Conservation (phyloP, 805 yeast species). For the Kregervanrija pseudodelftensis region DNA sequence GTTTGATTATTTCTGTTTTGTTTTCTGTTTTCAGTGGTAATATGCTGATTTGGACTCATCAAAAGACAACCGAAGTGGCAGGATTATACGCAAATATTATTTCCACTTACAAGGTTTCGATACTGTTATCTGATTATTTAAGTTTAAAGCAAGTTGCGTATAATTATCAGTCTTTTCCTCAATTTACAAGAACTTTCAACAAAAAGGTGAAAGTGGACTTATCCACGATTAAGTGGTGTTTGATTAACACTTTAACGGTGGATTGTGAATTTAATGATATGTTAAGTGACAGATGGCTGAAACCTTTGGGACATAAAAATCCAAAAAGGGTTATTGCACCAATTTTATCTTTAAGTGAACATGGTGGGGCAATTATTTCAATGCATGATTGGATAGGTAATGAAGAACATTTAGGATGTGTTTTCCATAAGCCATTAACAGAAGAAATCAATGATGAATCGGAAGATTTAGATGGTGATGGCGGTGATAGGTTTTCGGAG, state of each 20-base stretch:
- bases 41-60: constrained; percentile 71
- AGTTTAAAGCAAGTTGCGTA: constrained; percentile 86
- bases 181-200: constrained; percentile 71
- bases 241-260: constrained; percentile 80
- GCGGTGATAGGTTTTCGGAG: constrained; percentile 45
- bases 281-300: constrained; percentile 80
- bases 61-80: constrained; percentile 62
- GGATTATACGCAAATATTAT: constrained; percentile 83
- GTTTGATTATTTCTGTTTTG: constrained; percentile 73
- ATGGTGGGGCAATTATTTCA: constrained; percentile 92
- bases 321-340: constrained; percentile 81
- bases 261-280: constrained; percentile 92
- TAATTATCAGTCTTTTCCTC: constrained; percentile 87
- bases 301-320: constrained; percentile 78
- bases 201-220: constrained; percentile 71
- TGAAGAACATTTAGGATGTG: constrained; percentile 53
- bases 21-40: constrained; percentile 84
- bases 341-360: constrained; percentile 79
- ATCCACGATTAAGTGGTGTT: constrained; percentile 78
- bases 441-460: constrained; percentile 32
- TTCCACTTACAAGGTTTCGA: constrained; percentile 61
- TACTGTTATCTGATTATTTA: constrained; percentile 78
- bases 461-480: constrained; percentile 14
- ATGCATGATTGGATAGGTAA: constrained; percentile 86
- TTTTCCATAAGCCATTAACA: constrained; percentile 29